Evolutionary conservation across 2,329 filamentous ascomycete species (phyloP), one percentile per base, ranked within the genome.

Genomic region (Setomelanomma holmii): DNA sequence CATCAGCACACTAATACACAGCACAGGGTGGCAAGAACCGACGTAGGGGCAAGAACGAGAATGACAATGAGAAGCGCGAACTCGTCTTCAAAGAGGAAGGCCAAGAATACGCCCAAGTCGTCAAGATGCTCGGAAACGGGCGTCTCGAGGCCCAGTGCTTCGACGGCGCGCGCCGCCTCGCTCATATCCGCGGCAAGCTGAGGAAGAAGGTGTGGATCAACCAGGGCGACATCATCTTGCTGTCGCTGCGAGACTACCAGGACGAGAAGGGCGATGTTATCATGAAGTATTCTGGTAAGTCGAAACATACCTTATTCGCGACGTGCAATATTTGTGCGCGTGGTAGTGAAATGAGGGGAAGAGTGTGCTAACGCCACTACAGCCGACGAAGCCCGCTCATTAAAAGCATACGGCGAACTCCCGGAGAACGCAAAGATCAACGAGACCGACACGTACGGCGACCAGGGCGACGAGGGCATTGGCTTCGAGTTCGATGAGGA

Each of bases 401-500:
- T 99, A 72, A 98, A 98, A 82, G 91, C 92, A 58, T 98, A 98
- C 79, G 95, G 95, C 77, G 95, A 99, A 80, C 84, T 99, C 55
- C 95, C 95, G 66, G 95, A 98, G 81, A 90, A 87, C 72, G 95
- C 95, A 76, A 98, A 98, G 89, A 99, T 99, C 86, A 99, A 99
- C 86, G 95, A 99, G 86, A 96, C 92, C 61, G 95, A 98, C 79
- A 96, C 91, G 41, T 96, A 86, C 74, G 86, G 91, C 72, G 90
- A 93, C 78, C 90, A 93, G 77, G 93, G 92, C 78, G 89, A 96
- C 76, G 93, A 95, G 78, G 73, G 96, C 73, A 91, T 90, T 81
- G 95, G 95, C 80, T 96, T 99, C 83, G 95, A 98, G 82, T 98
- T 98, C 82, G 95, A 96, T 80, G 93, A 98, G 78, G 93, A 96